Conservation (phyloP, 2,329 filamentous ascomycete species). For the Setomelanomma holmii region DNA sequence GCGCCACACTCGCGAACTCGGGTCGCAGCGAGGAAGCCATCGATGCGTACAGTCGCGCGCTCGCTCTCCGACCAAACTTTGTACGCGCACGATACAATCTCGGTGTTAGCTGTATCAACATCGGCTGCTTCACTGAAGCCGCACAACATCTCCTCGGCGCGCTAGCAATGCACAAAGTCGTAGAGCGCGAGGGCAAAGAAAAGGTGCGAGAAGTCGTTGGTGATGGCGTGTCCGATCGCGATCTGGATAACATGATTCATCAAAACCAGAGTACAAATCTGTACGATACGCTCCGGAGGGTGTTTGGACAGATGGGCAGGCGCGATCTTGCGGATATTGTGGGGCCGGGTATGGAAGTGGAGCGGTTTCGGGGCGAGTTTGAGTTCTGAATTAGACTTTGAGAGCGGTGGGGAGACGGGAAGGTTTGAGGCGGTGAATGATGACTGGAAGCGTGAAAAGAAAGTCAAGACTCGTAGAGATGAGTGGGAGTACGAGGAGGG, state of each 20-base stretch:
- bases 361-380: slow-evolving; percentile 87
- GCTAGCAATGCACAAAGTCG: slow-evolving; percentile 92
- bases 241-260: slow-evolving; percentile 84
- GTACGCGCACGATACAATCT: slow-evolving; percentile 97
- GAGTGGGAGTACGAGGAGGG: slow-evolving; percentile 18
- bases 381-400: slow-evolving; percentile 67
- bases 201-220: slow-evolving; percentile 81
- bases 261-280: slow-evolving; percentile 98
- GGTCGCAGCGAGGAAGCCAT: slow-evolving; percentile 95
- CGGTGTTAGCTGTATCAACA: slow-evolving; percentile 96
- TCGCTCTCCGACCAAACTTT: slow-evolving; percentile 92
- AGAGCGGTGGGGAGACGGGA: background rate
- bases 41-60: slow-evolving; percentile 90
- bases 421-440: slow-evolving; percentile 8
- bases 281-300: slow-evolving; percentile 89
- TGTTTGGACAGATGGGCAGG: slow-evolving; percentile 96
- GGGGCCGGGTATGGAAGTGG: slow-evolving; percentile 87
- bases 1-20: slow-evolving; percentile 93
- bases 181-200: slow-evolving; percentile 83
- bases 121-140: slow-evolving; percentile 91
- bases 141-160: slow-evolving; percentile 92
- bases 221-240: slow-evolving; percentile 68
- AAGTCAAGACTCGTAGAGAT: slow-evolving; percentile 13
- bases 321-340: slow-evolving; percentile 88
- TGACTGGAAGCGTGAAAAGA: slow-evolving; percentile 25